Conservation (phyloP, 305 asterid genomes). For the Fraxinus latifolia region DNA sequence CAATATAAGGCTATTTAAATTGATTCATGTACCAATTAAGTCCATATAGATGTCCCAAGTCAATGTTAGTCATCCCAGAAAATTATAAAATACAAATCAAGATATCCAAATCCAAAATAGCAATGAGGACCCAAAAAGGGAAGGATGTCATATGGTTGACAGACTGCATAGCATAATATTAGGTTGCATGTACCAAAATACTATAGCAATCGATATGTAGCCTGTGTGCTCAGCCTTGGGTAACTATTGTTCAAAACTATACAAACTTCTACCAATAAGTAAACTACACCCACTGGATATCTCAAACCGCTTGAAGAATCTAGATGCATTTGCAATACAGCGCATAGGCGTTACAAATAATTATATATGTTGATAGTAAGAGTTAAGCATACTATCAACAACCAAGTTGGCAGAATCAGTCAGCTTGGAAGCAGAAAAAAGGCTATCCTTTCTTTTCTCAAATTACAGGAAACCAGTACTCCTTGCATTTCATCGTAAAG, state of each 20-base stretch:
- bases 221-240: constrained; percentile 13
- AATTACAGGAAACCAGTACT: not conserved
- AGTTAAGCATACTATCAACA: constrained; percentile 34
- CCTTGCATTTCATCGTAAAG: constrained; percentile 8
- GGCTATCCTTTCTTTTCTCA: constrained; percentile 14
- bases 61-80: not conserved
- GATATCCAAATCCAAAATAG: not conserved
- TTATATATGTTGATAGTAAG: constrained; percentile 28
- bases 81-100: not conserved
- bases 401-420: constrained; percentile 1
- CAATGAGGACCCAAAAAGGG: not conserved
- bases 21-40: not conserved
- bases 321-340: constrained; percentile 20
- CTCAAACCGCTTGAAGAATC: constrained; percentile 32
- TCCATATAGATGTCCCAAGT: constrained; percentile 2
- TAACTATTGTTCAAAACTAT: constrained; percentile 20
- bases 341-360: constrained; percentile 32
- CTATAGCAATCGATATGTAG: constrained; percentile 13
- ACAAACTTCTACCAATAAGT: constrained; percentile 23
- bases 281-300: constrained; percentile 25
- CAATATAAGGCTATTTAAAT: not conserved
- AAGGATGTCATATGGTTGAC: not conserved
- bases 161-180: not conserved
- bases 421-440: constrained; percentile 25
- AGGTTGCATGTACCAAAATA: constrained; percentile 18